Percentiles rank a stretch among this genome's conserved stretches.
Evolutionary conservation across 306 rosid genomes (phyloP).

Genomic region (Acmispon strigosus): DNA sequence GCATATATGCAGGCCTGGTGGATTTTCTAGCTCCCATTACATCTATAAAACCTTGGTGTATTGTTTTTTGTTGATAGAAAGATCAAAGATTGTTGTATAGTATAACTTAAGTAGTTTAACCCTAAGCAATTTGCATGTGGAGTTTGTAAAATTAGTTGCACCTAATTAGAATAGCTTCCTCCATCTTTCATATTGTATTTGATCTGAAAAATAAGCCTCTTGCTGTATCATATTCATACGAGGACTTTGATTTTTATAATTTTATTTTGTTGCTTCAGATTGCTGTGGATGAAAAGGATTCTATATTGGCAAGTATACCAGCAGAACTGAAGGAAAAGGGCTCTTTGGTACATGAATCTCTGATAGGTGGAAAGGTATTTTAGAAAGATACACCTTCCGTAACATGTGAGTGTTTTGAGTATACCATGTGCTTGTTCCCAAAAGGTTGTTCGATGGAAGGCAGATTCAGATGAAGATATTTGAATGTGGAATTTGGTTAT

Average conservation of each 20-base stretch:
- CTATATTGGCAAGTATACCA: constrained; percentile 71
- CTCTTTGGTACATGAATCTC: constrained; percentile 52
- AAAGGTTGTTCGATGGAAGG: background rate
- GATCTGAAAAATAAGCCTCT: background rate
- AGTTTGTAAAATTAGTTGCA: background rate
- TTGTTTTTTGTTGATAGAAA: background rate
- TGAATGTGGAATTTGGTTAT: background rate
- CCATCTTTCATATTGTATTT: constrained; percentile 5
- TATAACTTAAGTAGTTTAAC: background rate
- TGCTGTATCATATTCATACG: background rate
- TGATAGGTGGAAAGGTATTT: constrained; percentile 73
- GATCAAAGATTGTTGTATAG: background rate
- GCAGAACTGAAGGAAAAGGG: constrained; percentile 63
- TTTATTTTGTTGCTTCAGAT: constrained; percentile 38
- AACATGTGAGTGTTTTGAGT: background rate
- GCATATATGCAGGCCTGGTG: too few species aligned
- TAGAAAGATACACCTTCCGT: background rate
- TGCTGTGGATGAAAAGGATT: constrained; percentile 67
- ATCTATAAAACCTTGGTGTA: background rate
- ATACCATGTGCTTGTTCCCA: background rate
- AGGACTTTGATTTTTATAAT: background rate
- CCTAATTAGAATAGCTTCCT: constrained; percentile 4
- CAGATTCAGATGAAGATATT: constrained; percentile 1
- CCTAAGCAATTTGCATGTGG: background rate
- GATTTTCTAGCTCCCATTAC: background rate